These are phyloP conservation scores for Vaccinium corymbosum DNA, from an alignment of 148 eudicot species.

Conservation along the genomic window DNA sequence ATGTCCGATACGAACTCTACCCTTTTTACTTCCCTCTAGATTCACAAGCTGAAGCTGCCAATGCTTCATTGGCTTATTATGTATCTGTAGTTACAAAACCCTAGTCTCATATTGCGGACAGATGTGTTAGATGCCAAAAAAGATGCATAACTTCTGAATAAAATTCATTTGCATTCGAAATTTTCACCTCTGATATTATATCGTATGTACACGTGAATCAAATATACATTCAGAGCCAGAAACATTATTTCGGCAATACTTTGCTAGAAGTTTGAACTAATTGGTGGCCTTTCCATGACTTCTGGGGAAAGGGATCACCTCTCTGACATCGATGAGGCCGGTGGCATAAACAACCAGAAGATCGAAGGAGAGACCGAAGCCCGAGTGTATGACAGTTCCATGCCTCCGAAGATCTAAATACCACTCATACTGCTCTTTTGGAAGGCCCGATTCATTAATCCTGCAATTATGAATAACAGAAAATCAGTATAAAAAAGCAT, in stretches of 20 bases:
- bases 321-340: constrained; percentile 70
- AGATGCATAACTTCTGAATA: neutral
- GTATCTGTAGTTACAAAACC: constrained; percentile 2
- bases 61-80: constrained; percentile 17
- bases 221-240: constrained; percentile 2
- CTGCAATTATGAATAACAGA: constrained; percentile 29
- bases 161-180: neutral
- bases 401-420: constrained; percentile 79
- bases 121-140: neutral
- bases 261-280: constrained; percentile 24
- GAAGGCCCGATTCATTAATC: constrained; percentile 58
- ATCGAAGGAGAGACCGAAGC: constrained; percentile 72
- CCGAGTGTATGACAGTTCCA: constrained; percentile 66
- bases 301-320: constrained; percentile 83
- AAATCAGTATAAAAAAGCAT: neutral
- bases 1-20: constrained; percentile 68
- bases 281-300: constrained; percentile 52
- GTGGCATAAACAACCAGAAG: constrained; percentile 69
- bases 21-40: constrained; percentile 72
- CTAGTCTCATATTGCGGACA: neutral
- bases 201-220: constrained; percentile 3
- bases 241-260: neutral
- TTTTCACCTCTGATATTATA: neutral
- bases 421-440: constrained; percentile 71
- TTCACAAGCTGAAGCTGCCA: constrained; percentile 8